A percentile compares a stretch with the other conserved stretches of the same genome.
Evolutionary conservation across 805 yeast species (phyloP).

Genomic region (Starmerella davenportii): DNA sequence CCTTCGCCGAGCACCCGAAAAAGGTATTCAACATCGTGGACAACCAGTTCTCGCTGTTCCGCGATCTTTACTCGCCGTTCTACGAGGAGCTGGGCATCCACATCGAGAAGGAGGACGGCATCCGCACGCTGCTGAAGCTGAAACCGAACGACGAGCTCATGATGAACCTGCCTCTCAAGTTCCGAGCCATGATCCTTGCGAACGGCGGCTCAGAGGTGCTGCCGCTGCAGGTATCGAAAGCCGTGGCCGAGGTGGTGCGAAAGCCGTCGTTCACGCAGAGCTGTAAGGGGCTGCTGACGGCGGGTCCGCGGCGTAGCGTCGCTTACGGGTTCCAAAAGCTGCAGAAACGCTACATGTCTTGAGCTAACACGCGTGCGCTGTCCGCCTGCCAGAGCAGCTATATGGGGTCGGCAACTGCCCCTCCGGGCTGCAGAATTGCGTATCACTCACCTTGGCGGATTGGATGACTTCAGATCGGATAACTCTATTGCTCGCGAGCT

Average conservation of each 20-base stretch:
- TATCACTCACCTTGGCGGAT: no score
- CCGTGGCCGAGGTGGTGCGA: slow-evolving; percentile 40
- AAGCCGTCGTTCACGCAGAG: slow-evolving; percentile 62
- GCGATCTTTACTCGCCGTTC: slow-evolving; percentile 55
- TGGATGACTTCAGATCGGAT: no score
- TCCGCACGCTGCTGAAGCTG: background rate
- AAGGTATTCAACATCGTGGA: slow-evolving; percentile 72
- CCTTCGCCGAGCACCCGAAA: slow-evolving; percentile 77
- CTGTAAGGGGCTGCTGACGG: slow-evolving; percentile 68
- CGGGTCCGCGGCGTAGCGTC: slow-evolving; percentile 33
- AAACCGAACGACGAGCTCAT: slow-evolving; percentile 21
- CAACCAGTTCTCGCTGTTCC: slow-evolving; percentile 55
- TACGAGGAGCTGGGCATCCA: slow-evolving; percentile 27
- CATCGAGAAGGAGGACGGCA: background rate
- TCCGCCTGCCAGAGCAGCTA: no score
- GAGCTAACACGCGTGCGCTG: no score
- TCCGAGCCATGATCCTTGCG: slow-evolving; percentile 28
- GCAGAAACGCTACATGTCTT: slow-evolving; percentile 10
- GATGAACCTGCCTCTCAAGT: slow-evolving; percentile 32
- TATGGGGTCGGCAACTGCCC: no score
- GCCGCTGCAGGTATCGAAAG: slow-evolving; percentile 21
- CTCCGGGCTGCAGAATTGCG: no score
- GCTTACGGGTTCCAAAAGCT: slow-evolving; percentile 16
- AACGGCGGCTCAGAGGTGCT: slow-evolving; percentile 7
- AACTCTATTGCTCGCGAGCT: no score